A percentile compares a stretch with the other conserved stretches of the same genome.
Evolutionary conservation across 257 asterid species (phyloP).

Genomic region (Solanum pennellii): DNA sequence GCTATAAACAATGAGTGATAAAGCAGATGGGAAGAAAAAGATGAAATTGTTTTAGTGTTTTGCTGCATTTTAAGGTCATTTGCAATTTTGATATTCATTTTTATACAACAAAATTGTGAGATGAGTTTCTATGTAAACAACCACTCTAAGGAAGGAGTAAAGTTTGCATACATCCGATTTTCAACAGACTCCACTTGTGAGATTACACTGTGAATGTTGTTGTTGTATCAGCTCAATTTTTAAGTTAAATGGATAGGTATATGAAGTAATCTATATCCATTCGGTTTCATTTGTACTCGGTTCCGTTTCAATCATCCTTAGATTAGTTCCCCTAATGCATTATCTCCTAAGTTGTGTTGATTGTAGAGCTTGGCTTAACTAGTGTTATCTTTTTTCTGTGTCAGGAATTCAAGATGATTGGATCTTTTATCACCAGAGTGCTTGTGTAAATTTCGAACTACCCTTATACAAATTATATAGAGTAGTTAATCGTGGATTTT

Average conservation of each 20-base stretch:
- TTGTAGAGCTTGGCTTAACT: background rate
- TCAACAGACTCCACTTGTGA: background rate
- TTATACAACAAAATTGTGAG: background rate
- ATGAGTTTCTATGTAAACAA: background rate
- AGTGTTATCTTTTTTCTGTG: slow-evolving; percentile 8
- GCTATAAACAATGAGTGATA: background rate
- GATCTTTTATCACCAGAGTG: slow-evolving; percentile 70
- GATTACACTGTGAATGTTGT: background rate
- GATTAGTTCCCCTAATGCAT: background rate
- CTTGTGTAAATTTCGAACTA: slow-evolving; percentile 44
- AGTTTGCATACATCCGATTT: background rate
- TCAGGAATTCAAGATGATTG: slow-evolving; percentile 81
- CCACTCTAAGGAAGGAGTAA: background rate
- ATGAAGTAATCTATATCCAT: background rate
- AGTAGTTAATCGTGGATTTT: background rate
- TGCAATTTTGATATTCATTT: background rate
- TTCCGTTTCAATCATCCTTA: background rate
- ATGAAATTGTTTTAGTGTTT: background rate
- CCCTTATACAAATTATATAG: background rate
- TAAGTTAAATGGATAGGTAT: background rate
- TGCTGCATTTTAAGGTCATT: background rate
- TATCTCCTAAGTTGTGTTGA: background rate
- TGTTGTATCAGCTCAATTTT: background rate
- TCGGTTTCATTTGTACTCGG: background rate
- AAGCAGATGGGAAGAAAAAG: background rate